Base-by-base conservation (phyloP, 306 rosid genomes). In the Lathyrus aphaca region DNA sequence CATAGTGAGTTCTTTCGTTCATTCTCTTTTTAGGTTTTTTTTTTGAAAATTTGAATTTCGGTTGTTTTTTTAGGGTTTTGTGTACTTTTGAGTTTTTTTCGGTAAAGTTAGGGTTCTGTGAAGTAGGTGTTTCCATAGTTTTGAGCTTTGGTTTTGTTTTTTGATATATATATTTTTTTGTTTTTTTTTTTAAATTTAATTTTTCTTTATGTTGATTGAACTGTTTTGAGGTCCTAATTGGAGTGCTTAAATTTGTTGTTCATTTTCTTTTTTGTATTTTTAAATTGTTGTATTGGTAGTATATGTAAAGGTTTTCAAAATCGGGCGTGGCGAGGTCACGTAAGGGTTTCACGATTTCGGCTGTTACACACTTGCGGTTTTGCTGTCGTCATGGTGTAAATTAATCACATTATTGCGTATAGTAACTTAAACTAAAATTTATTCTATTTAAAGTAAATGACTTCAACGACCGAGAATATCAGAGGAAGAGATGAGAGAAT, bases 1-100 rank as follows among this genome's bases (percentile, higher is more conserved):
- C 84, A 95, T 95, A 69, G 99, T 95, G 54, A 79, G 89, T 77
- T 38, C 18, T 38, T 18, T 72, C 68, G 21, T 23, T 53, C 18
- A 2, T 55, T 25, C 6, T 54, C 27, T 19, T 64, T 37, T 11
- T 0, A 21, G 9, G 48, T 17, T 50, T 14, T 16, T 42, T 64
- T 21, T 27, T 27, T 15, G 11, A 16, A 56, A 58, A 29, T 59
- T 50, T 8, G 8, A 18, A 10, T 27, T 54, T 29, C 8, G 4
- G 68, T 42, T 6, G 39, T 61, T 11, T 37, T 46, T 68, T 56
- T 78, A 67, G 80, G 86, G 85, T 80, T 86, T 79, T 55, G 58
- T 13, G 59, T 64, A 51, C 29, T 43, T 37, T 57, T n/a, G n/a
- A n/a, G 73, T 85, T 46, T 19, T 38, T 74, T 69, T 73, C 17